Evolutionary conservation across 1,284 basidiomycete genomes (phyloP).

Genomic region (Xanthoconium separans): DNA sequence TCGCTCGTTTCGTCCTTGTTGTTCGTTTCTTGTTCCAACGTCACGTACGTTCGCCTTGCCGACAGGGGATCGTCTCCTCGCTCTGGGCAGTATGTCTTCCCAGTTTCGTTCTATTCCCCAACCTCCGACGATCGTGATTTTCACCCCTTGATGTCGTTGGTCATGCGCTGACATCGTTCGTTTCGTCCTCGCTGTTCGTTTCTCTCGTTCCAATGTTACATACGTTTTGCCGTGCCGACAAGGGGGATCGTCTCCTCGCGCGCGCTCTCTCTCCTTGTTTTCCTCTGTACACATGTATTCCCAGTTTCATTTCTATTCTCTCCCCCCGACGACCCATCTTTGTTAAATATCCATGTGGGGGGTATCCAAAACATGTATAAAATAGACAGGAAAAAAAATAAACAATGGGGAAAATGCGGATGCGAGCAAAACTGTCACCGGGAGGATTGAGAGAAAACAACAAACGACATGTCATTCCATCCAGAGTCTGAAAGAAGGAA

Average conservation of each 20-base stretch:
- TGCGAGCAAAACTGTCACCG: not conserved
- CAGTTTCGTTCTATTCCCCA: too few species aligned
- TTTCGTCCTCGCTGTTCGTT: too few species aligned
- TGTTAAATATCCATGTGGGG: slow-evolving; percentile 11
- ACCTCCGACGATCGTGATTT: too few species aligned
- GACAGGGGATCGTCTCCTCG: too few species aligned
- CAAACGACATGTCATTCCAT: not conserved
- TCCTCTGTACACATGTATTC: not conserved
- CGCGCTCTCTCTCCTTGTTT: not conserved
- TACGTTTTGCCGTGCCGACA: too few species aligned
- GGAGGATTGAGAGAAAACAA: not conserved
- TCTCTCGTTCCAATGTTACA: not conserved
- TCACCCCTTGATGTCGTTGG: too few species aligned
- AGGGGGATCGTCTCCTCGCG: too few species aligned
- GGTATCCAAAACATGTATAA: slow-evolving; percentile 20
- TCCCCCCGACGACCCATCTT: not conserved
- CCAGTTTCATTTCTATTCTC: not conserved
- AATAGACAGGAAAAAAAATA: not conserved
- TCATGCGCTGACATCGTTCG: too few species aligned
- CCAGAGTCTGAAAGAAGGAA: not conserved
- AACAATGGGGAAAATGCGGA: not conserved
- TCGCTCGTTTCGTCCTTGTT: too few species aligned
- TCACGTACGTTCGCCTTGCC: too few species aligned
- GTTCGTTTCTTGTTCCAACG: too few species aligned
- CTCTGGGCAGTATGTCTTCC: too few species aligned